These are phyloP conservation scores for Arctium minus DNA, from an alignment of 129 eudicot genomes.

Conservation along the genomic window DNA sequence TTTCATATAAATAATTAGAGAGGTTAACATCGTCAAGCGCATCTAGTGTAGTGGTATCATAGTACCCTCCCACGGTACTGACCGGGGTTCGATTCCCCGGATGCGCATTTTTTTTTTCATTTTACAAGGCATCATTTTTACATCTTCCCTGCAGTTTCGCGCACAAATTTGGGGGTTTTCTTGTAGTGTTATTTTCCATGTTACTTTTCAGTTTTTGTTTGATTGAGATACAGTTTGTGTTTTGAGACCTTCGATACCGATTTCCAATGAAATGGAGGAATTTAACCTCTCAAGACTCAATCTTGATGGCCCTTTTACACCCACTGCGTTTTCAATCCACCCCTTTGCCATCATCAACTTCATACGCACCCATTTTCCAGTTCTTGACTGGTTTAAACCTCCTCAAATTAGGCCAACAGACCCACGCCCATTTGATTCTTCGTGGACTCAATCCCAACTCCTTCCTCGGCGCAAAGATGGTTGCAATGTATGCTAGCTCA, in stretches of 20 bases:
- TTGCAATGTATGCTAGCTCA: slow-evolving; percentile 81
- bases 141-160: no score
- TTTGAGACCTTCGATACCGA: neutral
- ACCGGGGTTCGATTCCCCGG: slow-evolving; percentile 88
- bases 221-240: neutral
- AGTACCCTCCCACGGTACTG: slow-evolving; percentile 88
- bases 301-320: slow-evolving; percentile 36
- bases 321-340: slow-evolving; percentile 29
- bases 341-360: slow-evolving; percentile 15
- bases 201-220: neutral
- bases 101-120: slow-evolving; percentile 28
- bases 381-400: slow-evolving; percentile 55
- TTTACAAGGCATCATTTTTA: no score
- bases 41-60: slow-evolving; percentile 84
- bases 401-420: slow-evolving; percentile 57
- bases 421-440: slow-evolving; percentile 55
- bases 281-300: slow-evolving; percentile 21
- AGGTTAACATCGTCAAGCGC: slow-evolving; percentile 18
- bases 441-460: slow-evolving; percentile 51
- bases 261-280: slow-evolving; percentile 44
- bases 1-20: no score
- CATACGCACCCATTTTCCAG: slow-evolving; percentile 59
- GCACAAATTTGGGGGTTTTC: neutral
- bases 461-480: slow-evolving; percentile 62
- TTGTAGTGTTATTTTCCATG: neutral